phyloP scores from a whole-genome alignment of 805 yeast genomes.

The Monosporozyma aerobia region DNA sequence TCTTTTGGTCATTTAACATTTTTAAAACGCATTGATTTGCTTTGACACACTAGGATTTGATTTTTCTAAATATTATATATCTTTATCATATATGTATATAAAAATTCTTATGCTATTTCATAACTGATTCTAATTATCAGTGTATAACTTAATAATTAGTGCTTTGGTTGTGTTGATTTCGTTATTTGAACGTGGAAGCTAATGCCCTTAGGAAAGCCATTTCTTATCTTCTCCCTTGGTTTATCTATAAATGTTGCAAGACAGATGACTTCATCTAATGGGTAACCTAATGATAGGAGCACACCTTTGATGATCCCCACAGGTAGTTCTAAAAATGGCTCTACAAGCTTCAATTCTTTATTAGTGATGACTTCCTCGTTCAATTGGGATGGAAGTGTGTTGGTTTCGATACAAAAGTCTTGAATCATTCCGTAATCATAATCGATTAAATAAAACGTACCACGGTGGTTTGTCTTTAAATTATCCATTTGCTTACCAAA shows the following conservation, averaged over 20 bases:
- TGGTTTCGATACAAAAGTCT: slow-evolving; percentile 15
- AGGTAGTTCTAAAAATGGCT: slow-evolving; percentile 28
- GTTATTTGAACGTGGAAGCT: slow-evolving; percentile 28
- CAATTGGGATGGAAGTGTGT: not conserved
- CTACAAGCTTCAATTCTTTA: slow-evolving; percentile 19
- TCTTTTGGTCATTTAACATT: not conserved
- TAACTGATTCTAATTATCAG: not conserved
- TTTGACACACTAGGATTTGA: not conserved
- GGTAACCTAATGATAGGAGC: slow-evolving; percentile 22
- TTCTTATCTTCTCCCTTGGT: slow-evolving; percentile 13
- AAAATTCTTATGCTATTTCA: not conserved
- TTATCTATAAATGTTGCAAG: slow-evolving; percentile 23
- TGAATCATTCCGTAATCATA: slow-evolving; percentile 24
- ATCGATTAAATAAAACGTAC: slow-evolving; percentile 31
- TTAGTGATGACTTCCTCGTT: slow-evolving; percentile 10
- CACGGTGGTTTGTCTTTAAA: slow-evolving; percentile 82
- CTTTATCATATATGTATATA: not conserved
- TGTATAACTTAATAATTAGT: not conserved
- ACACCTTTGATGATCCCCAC: slow-evolving; percentile 29
- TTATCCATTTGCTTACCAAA: slow-evolving; percentile 87
- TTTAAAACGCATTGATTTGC: not conserved
- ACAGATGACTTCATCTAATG: slow-evolving; percentile 20
- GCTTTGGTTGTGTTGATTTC: not conserved
- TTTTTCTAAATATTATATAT: not conserved
- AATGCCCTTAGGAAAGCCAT: slow-evolving; percentile 20